Percentiles rank a stretch among this genome's conserved stretches.
These are phyloP conservation scores for Amaranthus cruentus DNA, from an alignment of 148 eudicot genomes.

Conservation along the genomic window DNA sequence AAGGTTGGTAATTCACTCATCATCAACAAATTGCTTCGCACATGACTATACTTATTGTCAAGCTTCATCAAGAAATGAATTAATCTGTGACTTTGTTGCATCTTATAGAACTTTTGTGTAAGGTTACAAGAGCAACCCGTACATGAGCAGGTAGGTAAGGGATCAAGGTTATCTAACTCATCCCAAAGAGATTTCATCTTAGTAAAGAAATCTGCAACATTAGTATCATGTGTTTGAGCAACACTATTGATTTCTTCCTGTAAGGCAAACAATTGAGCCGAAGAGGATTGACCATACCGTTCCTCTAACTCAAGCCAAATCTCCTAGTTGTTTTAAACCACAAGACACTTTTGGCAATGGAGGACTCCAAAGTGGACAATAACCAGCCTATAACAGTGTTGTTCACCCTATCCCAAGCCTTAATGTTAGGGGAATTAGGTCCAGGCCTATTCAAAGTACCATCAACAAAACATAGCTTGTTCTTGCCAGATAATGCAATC, in stretches of 20 bases:
- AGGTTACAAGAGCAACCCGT: not conserved
- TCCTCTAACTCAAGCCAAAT: not conserved
- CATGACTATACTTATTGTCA: not conserved
- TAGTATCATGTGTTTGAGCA: too few relatives aligned
- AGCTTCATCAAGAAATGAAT: not conserved
- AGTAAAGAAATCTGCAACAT: not conserved
- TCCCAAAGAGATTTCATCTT: not conserved
- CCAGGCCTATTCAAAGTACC: not conserved
- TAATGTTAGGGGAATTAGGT: not conserved
- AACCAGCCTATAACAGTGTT: not conserved
- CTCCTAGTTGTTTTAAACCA: not conserved
- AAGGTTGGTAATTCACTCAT: not conserved
- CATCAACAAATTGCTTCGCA: not conserved
- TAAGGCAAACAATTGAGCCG: not conserved
- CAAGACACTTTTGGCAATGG: not conserved
- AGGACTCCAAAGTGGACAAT: not conserved
- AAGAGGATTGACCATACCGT: not conserved
- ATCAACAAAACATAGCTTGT: not conserved
- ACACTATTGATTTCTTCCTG: not conserved
- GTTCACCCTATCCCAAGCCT: not conserved
- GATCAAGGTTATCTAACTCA: not conserved
- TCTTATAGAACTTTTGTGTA: not conserved
- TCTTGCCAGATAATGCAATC: not conserved
- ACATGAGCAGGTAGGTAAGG: not conserved
- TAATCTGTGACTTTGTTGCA: not conserved